Conservation (phyloP, 2,329 filamentous ascomycete genomes). For the Penicillium sp. region DNA sequence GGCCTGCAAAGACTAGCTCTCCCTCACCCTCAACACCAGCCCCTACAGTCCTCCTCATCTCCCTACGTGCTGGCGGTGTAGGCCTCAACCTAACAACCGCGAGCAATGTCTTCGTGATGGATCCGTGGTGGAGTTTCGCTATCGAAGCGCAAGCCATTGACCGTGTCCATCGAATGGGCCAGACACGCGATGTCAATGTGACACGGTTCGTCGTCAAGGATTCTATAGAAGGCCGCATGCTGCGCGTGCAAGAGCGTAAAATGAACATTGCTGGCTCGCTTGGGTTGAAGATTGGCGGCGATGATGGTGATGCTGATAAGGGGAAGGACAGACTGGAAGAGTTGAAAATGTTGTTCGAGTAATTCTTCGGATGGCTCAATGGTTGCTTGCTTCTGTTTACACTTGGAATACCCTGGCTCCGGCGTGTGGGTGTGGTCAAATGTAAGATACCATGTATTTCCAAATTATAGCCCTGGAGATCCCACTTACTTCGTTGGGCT, state of each 20-base stretch:
- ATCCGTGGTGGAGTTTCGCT: constrained; percentile 98
- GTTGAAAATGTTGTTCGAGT: constrained; percentile 77
- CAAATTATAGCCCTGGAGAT: not conserved
- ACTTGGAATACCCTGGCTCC: not conserved
- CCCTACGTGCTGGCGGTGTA: constrained; percentile 85
- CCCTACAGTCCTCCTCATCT: constrained; percentile 70
- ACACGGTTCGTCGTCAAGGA: constrained; percentile 84
- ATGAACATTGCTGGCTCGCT: constrained; percentile 83
- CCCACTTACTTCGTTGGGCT: too few relatives aligned
- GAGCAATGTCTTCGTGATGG: constrained; percentile 95
- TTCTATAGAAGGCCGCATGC: constrained; percentile 94
- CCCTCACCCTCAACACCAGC: constrained; percentile 16
- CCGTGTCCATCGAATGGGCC: constrained; percentile 95
- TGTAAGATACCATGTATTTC: not conserved
- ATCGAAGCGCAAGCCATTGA: constrained; percentile 97
- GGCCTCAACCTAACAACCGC: constrained; percentile 90
- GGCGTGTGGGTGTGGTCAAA: not conserved
- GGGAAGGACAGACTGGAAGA: constrained; percentile 87
- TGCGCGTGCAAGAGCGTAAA: constrained; percentile 90
- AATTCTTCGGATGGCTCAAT: not conserved
- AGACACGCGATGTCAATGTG: constrained; percentile 80
- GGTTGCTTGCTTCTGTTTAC: not conserved
- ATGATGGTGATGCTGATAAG: constrained; percentile 86
- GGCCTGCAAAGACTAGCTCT: not conserved
- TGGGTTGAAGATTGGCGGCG: constrained; percentile 94